A percentile compares a stretch with the other conserved stretches of the same genome.
Conservation (phyloP, 1,284 basidiomycete species). For the Ceratobasidium sp. region DNA sequence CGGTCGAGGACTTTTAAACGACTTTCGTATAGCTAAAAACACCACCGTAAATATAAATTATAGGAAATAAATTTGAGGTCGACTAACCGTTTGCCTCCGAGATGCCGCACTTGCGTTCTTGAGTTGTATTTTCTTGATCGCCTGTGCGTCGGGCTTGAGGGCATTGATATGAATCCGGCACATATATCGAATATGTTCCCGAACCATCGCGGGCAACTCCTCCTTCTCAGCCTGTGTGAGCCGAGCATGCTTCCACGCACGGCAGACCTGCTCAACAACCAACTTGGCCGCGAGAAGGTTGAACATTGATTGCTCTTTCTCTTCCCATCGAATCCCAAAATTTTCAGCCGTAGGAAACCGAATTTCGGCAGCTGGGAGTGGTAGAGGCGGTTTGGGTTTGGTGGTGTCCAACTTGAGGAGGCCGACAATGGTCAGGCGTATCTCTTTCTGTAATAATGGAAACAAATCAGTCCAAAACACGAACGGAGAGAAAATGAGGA, state of each 20-base stretch:
- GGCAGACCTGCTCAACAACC: neutral
- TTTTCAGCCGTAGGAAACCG: neutral
- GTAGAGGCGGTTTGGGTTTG: neutral
- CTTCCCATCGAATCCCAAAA: conserved; percentile 15
- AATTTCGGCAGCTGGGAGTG: neutral
- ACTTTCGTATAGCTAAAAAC: conserved; percentile 1
- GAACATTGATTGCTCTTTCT: neutral
- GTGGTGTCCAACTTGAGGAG: neutral
- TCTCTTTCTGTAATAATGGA: neutral
- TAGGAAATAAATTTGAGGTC: neutral
- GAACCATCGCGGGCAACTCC: neutral
- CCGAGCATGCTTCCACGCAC: neutral
- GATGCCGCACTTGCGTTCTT: conserved; percentile 3
- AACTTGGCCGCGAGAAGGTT: neutral
- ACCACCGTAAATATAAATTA: neutral
- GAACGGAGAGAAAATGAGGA: neutral
- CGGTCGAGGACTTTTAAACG: conserved; percentile 1
- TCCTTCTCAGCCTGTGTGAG: neutral
- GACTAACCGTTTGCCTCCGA: conserved; percentile 9
- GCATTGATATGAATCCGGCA: neutral
- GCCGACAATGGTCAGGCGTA: neutral
- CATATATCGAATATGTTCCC: neutral
- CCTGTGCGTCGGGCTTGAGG: neutral
- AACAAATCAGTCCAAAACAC: neutral
- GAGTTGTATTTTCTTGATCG: neutral